Evolutionary conservation across 2,329 filamentous ascomycete genomes (phyloP).

Genomic region (Nothophoma quercina): DNA sequence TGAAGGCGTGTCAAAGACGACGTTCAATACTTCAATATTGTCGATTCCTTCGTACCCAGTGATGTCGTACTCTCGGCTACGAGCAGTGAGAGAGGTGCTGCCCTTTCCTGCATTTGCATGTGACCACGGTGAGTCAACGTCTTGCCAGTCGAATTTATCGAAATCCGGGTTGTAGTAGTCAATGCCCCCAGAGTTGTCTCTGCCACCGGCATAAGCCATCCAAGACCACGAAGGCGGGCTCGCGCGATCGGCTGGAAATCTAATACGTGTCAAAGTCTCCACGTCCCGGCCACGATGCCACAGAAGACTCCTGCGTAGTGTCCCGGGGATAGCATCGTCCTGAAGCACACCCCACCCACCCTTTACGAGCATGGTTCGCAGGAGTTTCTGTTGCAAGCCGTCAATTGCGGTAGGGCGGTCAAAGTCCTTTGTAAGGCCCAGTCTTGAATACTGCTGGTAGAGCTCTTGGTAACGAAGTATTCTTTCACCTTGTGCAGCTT

Average conservation of each 20-base stretch:
- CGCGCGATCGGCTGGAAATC: background rate
- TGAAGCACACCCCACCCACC: background rate
- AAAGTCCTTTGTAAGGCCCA: slow-evolving; percentile 24
- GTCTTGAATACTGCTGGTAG: slow-evolving; percentile 41
- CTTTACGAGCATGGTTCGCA: slow-evolving; percentile 16
- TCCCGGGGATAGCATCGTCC: background rate
- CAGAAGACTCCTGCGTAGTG: background rate
- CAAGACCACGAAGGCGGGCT: background rate
- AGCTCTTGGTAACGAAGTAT: slow-evolving; percentile 21
- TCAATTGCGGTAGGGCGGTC: slow-evolving; percentile 46
- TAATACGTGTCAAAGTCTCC: background rate
- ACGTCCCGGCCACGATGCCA: background rate
- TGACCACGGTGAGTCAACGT: too few relatives aligned
- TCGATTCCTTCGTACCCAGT: too few relatives aligned
- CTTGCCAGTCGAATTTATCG: background rate
- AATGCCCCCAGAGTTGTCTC: background rate
- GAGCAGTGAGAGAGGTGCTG: too few relatives aligned
- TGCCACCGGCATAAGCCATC: background rate
- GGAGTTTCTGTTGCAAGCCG: slow-evolving; percentile 43
- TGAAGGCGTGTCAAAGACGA: too few relatives aligned
- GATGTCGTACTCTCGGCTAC: too few relatives aligned
- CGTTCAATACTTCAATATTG: too few relatives aligned
- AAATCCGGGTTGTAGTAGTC: background rate
- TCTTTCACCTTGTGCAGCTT: background rate
- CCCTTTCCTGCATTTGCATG: too few relatives aligned